Conservation (phyloP, 202 grass and related monocot genomes). For the Panicum virgatum region DNA sequence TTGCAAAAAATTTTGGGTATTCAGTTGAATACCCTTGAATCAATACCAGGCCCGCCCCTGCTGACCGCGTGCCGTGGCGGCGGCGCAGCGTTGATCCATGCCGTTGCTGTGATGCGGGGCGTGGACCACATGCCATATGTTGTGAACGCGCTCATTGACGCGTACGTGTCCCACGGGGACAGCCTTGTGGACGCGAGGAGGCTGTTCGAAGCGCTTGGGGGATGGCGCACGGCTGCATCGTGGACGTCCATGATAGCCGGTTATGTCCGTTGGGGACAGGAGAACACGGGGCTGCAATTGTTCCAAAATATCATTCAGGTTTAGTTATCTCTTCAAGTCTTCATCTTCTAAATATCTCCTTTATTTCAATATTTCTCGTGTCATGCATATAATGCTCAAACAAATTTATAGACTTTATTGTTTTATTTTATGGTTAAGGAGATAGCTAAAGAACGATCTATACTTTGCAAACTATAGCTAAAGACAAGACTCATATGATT, state of each 20-base stretch:
- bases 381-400: not conserved
- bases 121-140: constrained; percentile 33
- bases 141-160: constrained; percentile 39
- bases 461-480: constrained; percentile 5
- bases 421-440: not conserved
- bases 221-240: constrained; percentile 26
- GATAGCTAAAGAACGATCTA: not conserved
- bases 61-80: constrained; percentile 35
- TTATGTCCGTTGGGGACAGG: constrained; percentile 38
- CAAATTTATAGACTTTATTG: not conserved
- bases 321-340: constrained; percentile 7
- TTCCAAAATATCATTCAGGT: constrained; percentile 58
- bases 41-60: too few relatives aligned
- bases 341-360: not conserved
- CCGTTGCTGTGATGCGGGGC: constrained; percentile 18
- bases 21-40: too few relatives aligned
- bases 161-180: constrained; percentile 22
- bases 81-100: constrained; percentile 8
- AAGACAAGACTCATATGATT: not conserved
- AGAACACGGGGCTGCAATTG: constrained; percentile 24
- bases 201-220: constrained; percentile 46
- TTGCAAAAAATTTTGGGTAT: too few relatives aligned
- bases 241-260: constrained; percentile 64
- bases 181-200: constrained; percentile 30
- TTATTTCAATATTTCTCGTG: not conserved